A percentile compares a stretch with the other conserved stretches of the same genome.
phyloP scores from a whole-genome alignment of 1,139 yeast species.

The Lodderomyces orthopsilosis region DNA sequence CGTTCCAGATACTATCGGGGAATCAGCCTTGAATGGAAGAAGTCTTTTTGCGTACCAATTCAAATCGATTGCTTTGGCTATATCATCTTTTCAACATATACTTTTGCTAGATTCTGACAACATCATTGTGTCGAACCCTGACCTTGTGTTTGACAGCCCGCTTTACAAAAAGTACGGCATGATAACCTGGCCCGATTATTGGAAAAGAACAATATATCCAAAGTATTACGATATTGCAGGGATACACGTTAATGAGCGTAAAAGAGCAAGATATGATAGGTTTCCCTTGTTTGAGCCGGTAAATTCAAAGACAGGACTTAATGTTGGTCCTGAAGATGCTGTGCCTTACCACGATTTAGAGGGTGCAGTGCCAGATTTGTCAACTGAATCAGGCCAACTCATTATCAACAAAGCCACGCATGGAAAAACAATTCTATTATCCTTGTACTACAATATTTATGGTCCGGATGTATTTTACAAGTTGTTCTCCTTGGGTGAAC shows the following conservation, averaged over 20 bases:
- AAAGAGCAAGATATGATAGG: constrained; percentile 24
- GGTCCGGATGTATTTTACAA: constrained; percentile 59
- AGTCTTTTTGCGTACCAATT: constrained; percentile 36
- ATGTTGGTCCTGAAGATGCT: constrained; percentile 13
- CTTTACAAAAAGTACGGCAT: constrained; percentile 57
- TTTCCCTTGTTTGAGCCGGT: constrained; percentile 18
- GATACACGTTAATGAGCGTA: constrained; percentile 27
- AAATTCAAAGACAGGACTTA: constrained; percentile 7
- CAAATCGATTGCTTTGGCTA: constrained; percentile 39
- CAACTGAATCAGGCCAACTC: constrained; percentile 64
- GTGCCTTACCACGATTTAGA: constrained; percentile 49
- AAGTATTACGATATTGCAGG: constrained; percentile 65
- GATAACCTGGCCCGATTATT: constrained; percentile 80
- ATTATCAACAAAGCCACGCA: constrained; percentile 54
- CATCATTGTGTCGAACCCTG: constrained; percentile 36
- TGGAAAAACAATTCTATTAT: constrained; percentile 48
- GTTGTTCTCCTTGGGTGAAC: constrained; percentile 56
- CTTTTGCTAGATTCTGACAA: constrained; percentile 45
- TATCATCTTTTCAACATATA: constrained; percentile 42
- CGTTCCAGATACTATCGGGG: constrained; percentile 36
- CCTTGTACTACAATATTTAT: constrained; percentile 55
- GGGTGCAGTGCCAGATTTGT: constrained; percentile 59
- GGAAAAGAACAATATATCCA: constrained; percentile 75
- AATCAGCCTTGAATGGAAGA: constrained; percentile 33
- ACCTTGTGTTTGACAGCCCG: constrained; percentile 46